Evolutionary conservation across 2,329 filamentous ascomycete genomes (phyloP).

Genomic region (Xylaria sp.): DNA sequence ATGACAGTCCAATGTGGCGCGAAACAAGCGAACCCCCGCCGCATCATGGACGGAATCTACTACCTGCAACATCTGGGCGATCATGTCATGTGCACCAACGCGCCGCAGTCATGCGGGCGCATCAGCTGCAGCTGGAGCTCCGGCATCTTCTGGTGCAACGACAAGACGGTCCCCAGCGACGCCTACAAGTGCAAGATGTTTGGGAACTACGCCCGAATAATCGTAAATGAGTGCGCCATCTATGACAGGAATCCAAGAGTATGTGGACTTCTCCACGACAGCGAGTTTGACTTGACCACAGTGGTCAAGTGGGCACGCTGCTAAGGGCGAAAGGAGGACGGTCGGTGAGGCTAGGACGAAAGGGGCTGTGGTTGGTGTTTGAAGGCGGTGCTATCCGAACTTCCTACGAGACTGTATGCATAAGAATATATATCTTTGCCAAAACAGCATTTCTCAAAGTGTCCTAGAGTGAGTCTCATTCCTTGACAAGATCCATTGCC

Average conservation of each 20-base stretch:
- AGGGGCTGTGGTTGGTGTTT: background rate
- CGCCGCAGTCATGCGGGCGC: slow-evolving; percentile 10
- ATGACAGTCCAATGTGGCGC: background rate
- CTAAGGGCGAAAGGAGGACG: background rate
- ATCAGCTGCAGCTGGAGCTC: slow-evolving; percentile 29
- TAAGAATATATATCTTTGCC: background rate
- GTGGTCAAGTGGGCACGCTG: background rate
- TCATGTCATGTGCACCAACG: slow-evolving; percentile 1
- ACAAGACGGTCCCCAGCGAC: background rate
- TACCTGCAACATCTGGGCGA: slow-evolving; percentile 7
- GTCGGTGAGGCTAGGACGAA: background rate
- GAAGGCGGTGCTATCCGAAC: background rate
- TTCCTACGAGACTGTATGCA: background rate
- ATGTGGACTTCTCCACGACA: background rate
- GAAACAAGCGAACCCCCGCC: background rate
- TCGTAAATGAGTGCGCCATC: background rate
- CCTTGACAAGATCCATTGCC: background rate
- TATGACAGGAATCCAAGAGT: background rate
- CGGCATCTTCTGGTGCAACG: slow-evolving; percentile 23
- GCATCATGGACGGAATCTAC: slow-evolving; percentile 3
- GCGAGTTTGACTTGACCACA: background rate
- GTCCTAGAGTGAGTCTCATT: background rate
- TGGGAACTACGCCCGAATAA: background rate
- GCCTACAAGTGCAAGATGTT: slow-evolving; percentile 18
- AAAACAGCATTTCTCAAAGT: background rate